Conservation (phyloP, 1,284 basidiomycete genomes). For the Boletus mariae region DNA sequence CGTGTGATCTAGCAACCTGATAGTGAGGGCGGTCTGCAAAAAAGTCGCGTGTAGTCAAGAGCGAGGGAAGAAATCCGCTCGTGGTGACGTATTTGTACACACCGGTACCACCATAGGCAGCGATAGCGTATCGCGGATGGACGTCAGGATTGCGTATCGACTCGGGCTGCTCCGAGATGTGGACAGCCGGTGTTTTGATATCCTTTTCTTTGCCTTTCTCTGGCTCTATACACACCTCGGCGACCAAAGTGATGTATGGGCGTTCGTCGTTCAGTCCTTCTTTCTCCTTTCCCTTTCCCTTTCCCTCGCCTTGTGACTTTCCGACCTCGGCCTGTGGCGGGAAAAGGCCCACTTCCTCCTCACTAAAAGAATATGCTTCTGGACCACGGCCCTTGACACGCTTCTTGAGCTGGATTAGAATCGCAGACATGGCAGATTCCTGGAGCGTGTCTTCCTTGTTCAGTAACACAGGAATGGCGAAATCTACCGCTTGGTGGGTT, state of each 20-base stretch:
- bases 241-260: not conserved
- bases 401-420: constrained; percentile 1
- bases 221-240: not conserved
- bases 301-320: too few relatives aligned
- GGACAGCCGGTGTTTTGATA: not conserved
- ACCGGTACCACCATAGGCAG: not conserved
- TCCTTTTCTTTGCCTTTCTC: not conserved
- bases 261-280: not conserved
- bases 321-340: not conserved
- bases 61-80: not conserved
- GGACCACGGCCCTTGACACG: too few relatives aligned
- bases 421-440: not conserved
- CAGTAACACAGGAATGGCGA: not conserved
- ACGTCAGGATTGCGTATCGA: not conserved
- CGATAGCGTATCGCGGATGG: not conserved
- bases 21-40: not conserved
- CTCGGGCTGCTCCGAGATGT: not conserved
- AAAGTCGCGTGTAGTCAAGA: not conserved
- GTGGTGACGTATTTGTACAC: not conserved
- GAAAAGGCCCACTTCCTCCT: not conserved
- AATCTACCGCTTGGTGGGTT: not conserved
- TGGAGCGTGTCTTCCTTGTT: not conserved
- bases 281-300: too few relatives aligned
- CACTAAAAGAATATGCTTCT: too few relatives aligned
- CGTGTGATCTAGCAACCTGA: not conserved